A percentile compares a stretch with the other conserved stretches of the same genome.
These are phyloP conservation scores for Fusarium sacchari DNA, from an alignment of 2,329 filamentous ascomycete genomes.

Conservation along the genomic window DNA sequence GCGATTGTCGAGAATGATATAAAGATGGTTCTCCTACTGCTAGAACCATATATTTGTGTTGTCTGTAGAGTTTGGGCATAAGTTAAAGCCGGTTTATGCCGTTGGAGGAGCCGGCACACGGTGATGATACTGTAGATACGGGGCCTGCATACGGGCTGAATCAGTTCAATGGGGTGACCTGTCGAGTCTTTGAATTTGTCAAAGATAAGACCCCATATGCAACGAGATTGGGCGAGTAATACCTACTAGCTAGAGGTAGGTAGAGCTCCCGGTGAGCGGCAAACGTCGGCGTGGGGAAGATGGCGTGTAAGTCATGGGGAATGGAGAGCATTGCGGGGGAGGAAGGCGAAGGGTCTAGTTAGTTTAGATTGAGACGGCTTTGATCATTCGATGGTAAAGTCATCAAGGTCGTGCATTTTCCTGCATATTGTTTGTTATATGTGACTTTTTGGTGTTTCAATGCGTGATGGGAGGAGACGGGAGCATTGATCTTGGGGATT, in stretches of 20 bases:
- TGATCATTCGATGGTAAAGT: neutral
- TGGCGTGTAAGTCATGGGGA: constrained; percentile 11
- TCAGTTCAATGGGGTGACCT: neutral
- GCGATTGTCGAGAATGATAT: neutral
- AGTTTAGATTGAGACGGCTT: neutral
- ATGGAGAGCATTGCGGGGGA: constrained; percentile 4
- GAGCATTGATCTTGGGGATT: neutral
- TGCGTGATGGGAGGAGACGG: neutral
- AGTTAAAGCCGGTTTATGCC: constrained; percentile 32
- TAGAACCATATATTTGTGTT: neutral
- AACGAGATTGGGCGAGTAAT: neutral
- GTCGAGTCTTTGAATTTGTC: neutral
- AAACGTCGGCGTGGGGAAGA: constrained; percentile 32
- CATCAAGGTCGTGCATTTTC: neutral
- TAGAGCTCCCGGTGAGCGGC: constrained; percentile 12
- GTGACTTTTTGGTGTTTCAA: neutral
- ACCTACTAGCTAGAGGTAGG: neutral
- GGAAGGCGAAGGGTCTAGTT: neutral
- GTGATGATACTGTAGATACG: neutral
- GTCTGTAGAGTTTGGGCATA: neutral
- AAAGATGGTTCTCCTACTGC: neutral
- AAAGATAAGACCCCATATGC: neutral
- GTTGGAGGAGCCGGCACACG: neutral
- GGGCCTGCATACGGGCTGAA: constrained; percentile 12
- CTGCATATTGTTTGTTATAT: neutral